Percentiles rank a stretch among this genome's conserved stretches.
These are phyloP conservation scores for Epichloe gansuensis DNA, from an alignment of 2,329 filamentous ascomycete species.

Conservation along the genomic window DNA sequence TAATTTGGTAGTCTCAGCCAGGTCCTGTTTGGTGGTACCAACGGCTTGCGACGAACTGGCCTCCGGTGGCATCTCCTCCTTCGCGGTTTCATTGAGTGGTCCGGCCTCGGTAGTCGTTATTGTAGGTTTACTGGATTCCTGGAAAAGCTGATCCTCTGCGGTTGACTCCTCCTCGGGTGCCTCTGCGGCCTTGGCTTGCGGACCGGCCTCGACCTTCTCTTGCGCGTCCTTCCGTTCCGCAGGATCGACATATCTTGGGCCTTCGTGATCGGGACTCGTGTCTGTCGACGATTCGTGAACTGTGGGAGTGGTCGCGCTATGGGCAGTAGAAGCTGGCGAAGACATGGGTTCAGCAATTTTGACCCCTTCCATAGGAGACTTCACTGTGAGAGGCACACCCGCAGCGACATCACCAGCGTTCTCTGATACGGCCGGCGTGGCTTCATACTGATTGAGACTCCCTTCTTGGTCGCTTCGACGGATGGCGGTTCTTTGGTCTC, in stretches of 20 bases:
- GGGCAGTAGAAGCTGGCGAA: conserved; percentile 54
- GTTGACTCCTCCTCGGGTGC: conserved; percentile 2
- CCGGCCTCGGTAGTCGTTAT: conserved; percentile 10
- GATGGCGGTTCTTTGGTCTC: not conserved
- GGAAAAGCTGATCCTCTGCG: conserved; percentile 33
- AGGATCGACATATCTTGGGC: conserved; percentile 41
- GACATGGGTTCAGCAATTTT: conserved; percentile 34
- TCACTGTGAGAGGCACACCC: conserved; percentile 17
- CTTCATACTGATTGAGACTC: not conserved
- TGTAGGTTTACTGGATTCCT: conserved; percentile 27
- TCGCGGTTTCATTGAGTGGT: conserved; percentile 3
- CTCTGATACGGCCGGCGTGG: not conserved
- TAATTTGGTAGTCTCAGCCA: not conserved
- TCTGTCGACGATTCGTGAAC: conserved; percentile 57
- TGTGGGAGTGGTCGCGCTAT: conserved; percentile 61
- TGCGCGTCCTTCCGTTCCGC: conserved; percentile 28
- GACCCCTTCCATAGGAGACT: conserved; percentile 22
- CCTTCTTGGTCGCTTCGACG: not conserved
- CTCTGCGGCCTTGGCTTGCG: not conserved
- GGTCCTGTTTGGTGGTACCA: not conserved
- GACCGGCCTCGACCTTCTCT: conserved; percentile 16
- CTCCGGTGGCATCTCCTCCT: not conserved
- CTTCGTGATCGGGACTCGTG: conserved; percentile 62
- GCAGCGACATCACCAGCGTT: not conserved
- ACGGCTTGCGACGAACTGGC: not conserved